Evolutionary conservation across 257 asterid species (phyloP), one percentile per base, ranked within the genome.

Genomic region (Ilex aquifolium): DNA sequence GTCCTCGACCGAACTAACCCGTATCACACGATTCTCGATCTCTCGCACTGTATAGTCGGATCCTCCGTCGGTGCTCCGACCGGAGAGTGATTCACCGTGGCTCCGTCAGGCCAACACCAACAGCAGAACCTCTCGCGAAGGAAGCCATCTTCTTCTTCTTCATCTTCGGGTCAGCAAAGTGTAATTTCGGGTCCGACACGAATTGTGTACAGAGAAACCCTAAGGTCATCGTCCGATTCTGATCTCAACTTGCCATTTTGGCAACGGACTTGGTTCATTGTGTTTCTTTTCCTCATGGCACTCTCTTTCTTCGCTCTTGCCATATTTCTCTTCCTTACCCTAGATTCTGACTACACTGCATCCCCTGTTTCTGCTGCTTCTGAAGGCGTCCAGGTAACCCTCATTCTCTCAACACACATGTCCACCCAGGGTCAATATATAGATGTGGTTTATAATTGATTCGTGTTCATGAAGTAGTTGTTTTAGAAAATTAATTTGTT

Each of bases 321-420:
- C 3, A 78, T 86, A 31, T 74, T 84, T 39, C 76, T 86, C 52
- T 72, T 83, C 69, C 63, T 91, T 36, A 75, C 84, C 58, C 82
- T 86, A 27, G 92, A 83, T 65, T 83, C 90, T 54, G 95, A 84
- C 67, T 70, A 76, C 63, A 60, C 74, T 1, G 66, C 84, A 5
- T 39, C 74, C 21, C 84, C 95, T 32, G 95, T 83, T 69, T 86
- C 90, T 65, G 98, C 98, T 46, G 92, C 92, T 39, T 78, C 95
- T 1, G 96, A 86, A 77, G 98, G 96, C 73, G 96, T 91, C 56
- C 95, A 91, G 96, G 98, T 76, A 56, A 66, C 8, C 27, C 27
- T 21, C 27, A 0, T 21, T 21, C 1, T 21, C 27, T 21, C 27
- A 21, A 21, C 27, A 1, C 27, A 21, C 27, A 21, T 21, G 27